These are phyloP conservation scores for Pseudogymnoascus sp. DNA, from an alignment of 2,329 filamentous ascomycete genomes.

Conservation along the genomic window DNA sequence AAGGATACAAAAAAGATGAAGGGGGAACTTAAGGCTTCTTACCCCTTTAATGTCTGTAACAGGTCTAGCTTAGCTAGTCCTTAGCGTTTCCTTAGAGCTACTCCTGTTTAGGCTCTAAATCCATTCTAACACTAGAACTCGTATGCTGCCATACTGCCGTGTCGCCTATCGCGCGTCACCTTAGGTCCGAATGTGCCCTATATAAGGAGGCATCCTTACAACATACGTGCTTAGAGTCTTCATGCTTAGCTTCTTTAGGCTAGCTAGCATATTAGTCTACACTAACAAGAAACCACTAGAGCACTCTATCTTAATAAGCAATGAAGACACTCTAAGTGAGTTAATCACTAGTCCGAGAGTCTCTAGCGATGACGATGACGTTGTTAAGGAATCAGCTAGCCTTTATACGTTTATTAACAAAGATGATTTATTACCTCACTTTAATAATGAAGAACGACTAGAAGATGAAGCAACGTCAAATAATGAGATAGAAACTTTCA, in stretches of 20 bases:
- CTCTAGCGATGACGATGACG: background rate
- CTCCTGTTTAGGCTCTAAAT: too few relatives aligned
- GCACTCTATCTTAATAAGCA: background rate
- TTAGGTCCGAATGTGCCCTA: too few relatives aligned
- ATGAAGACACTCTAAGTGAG: background rate
- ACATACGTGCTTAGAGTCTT: background rate
- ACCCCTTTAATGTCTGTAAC: too few relatives aligned
- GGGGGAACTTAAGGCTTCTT: too few relatives aligned
- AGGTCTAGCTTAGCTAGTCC: too few relatives aligned
- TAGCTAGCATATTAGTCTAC: background rate
- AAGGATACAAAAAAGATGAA: too few relatives aligned
- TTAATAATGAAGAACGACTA: background rate
- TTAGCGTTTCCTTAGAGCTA: too few relatives aligned
- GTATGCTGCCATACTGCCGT: too few relatives aligned
- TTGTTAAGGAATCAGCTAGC: background rate
- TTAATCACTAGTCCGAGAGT: too few relatives aligned
- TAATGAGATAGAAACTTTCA: background rate
- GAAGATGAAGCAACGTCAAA: background rate
- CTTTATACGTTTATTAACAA: background rate
- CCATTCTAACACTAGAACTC: too few relatives aligned
- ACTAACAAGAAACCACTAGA: background rate
- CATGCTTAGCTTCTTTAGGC: background rate
- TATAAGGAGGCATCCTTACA: too few relatives aligned
- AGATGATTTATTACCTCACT: background rate
- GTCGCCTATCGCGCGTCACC: too few relatives aligned